These are phyloP conservation scores for Pelargonium cotyledonis DNA, from an alignment of 441 rosid species.

Conservation along the genomic window DNA sequence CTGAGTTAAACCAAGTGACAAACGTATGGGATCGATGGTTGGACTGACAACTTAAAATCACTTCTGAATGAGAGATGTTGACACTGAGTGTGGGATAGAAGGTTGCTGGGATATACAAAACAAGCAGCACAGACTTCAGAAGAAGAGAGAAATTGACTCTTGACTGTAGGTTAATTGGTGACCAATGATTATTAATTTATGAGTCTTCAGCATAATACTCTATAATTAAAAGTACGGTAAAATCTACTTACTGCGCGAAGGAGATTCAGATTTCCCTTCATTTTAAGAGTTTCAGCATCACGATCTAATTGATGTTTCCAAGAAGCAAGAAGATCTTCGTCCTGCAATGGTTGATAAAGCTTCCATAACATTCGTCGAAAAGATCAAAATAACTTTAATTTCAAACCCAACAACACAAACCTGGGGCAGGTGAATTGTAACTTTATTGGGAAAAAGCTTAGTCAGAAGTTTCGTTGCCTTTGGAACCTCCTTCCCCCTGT, in stretches of 20 bases:
- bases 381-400: constrained; percentile 6
- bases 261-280: constrained; percentile 61
- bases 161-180: neutral
- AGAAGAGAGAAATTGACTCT: neutral
- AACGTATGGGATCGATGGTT: neutral
- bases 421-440: constrained; percentile 93
- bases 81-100: neutral
- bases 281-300: constrained; percentile 84
- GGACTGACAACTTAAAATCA: neutral
- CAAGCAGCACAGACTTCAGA: neutral
- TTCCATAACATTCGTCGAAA: neutral
- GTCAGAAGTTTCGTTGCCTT: constrained; percentile 82
- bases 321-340: constrained; percentile 76
- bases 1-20: neutral
- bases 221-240: neutral
- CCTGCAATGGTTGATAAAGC: constrained; percentile 41
- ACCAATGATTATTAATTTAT: neutral
- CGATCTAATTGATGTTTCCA: constrained; percentile 96
- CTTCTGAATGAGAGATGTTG: neutral
- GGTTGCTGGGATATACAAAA: neutral
- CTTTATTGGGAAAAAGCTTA: constrained; percentile 92
- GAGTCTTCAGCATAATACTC: neutral
- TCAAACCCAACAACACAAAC: constrained; percentile 27
- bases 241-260: constrained; percentile 60
- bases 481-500: constrained; percentile 81